Base-by-base conservation (phyloP, 345 rosid species). In the Euphorbia lathyris region DNA sequence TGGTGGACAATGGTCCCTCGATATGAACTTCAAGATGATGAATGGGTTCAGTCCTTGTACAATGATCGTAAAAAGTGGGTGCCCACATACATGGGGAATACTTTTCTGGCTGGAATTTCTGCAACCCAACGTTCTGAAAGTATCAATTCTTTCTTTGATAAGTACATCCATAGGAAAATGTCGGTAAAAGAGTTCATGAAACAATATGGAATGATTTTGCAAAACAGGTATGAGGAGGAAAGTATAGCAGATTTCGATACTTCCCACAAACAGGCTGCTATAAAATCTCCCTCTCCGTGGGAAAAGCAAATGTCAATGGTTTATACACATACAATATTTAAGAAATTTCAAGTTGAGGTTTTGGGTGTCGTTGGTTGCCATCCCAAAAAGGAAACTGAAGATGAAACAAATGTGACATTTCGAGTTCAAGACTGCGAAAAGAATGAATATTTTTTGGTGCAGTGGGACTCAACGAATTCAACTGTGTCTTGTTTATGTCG, bases 271-370 rank as follows among this genome's bases (percentile, higher is more conserved):
- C 78, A 61, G 27, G 69, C 78, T 38, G 78, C 73, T 47, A 22
- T 68, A 47, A 74, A 68, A 62, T 74, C 78, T 63, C 78, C 78
- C 16, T 74, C 78, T 52, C 78, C 78, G 22, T 67, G 72, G 78
- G 78, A 74, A 23, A 68, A 69, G 45, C 68, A 74, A 52, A 68
- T 74, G 73, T 74, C 78, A 43, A 20, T 40, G 58, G 58, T 74
- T 62, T 74, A 74, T 63, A 74, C 78, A 9, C 78, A 74, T 74
- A 51, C 78, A 7, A 68, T 74, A 51, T 74, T 74, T 63, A 74
- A 63, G 69, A 74, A 69, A 63, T 74, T 74, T 68, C 78, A 74
- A 63, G 78, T 68, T 25, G 78, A 74, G 58, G 78, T 74, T 23
- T 34, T 74, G 57, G 73, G 78, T 20, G 73, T 74, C 7, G 78